Evolutionary conservation across 176 grass and related monocot genomes (phyloP), one percentile per base, ranked within the genome.

Genomic region (Pontederia crassipes): DNA sequence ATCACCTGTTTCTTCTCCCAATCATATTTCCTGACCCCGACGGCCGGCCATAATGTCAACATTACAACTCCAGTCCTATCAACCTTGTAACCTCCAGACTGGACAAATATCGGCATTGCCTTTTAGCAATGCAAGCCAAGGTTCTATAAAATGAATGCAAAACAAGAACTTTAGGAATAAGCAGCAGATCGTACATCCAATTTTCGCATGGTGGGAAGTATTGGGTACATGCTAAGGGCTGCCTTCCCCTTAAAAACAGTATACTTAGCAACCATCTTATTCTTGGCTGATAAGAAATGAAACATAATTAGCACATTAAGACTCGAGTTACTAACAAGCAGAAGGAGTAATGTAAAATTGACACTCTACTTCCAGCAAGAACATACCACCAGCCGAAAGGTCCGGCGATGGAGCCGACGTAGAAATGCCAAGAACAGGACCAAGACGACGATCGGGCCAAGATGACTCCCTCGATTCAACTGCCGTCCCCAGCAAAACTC

Each of bases 241-340:
- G 84, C 87, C 66, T 97, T 97, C 78, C 84, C 87, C 73, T 97
- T 97, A 64, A 83, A 97, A 28, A 97, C 18, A 0, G 93, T 88
- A 68, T 91, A 97, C 35, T 62, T 64, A 9, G 79, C 93, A 52
- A 9, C 81, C 48, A 55, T 88, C 65, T n/a, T n/a, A n/a, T n/a
- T n/a, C n/a, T 9, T 97, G 61, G 12, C 59, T 58, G 83, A 53
- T 72, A 46, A 58, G 46, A 82, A 78, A 66, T 75, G 48, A 28
- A 12, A 12, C 11, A 60, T 61, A n/a, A 49, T 71, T 8, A 62
- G 29, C 52, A 55, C 29, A 56, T 35, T 54, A 45, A 51, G 20
- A 69, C 20, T 62, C 55, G 16, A 26, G 0, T 48, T 50, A 57
- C 15, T 68, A 55, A 47, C 7, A 72, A 55, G 32, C 7, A 40